These are phyloP conservation scores for Volvox africanus DNA, from an alignment of 139 green algal species.

Conservation along the genomic window DNA sequence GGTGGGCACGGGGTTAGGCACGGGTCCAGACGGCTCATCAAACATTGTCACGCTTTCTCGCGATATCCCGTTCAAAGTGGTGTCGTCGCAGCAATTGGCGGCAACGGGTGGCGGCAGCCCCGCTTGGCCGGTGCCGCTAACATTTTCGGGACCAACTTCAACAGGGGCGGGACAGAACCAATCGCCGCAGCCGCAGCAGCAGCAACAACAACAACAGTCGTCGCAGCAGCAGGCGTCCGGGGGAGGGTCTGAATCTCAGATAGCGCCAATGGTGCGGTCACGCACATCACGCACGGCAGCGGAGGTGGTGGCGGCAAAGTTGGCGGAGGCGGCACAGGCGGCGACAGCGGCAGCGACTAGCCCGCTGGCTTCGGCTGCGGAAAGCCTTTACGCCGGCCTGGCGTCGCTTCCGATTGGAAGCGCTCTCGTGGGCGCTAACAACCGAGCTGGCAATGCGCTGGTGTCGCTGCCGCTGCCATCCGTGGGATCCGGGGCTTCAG, in stretches of 20 bases:
- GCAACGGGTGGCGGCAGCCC: slow-evolving; percentile 1
- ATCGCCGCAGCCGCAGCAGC: background rate
- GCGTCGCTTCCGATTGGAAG: slow-evolving; percentile 56
- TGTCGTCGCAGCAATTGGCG: background rate
- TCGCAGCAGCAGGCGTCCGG: background rate
- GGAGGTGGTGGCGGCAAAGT: slow-evolving; percentile 68
- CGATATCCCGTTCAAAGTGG: background rate
- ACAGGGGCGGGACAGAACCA: background rate
- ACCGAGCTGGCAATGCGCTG: slow-evolving; percentile 19
- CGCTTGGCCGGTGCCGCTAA: background rate
- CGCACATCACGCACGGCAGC: slow-evolving; percentile 40
- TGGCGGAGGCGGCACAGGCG: slow-evolving; percentile 68
- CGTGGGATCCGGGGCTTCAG: background rate
- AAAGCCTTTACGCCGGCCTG: slow-evolving; percentile 56
- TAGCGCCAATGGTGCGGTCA: background rate
- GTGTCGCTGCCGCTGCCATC: slow-evolving; percentile 23
- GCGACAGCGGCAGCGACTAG: slow-evolving; percentile 48
- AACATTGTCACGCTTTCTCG: slow-evolving; percentile 36
- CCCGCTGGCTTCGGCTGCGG: slow-evolving; percentile 56
- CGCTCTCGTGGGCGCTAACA: slow-evolving; percentile 7
- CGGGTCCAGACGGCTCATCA: background rate
- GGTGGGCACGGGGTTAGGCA: background rate
- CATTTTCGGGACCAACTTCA: background rate
- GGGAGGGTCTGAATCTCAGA: background rate
- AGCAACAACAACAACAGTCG: background rate